phyloP scores from a whole-genome alignment of 1,284 basidiomycete genomes.

The Cerrena zonata region DNA sequence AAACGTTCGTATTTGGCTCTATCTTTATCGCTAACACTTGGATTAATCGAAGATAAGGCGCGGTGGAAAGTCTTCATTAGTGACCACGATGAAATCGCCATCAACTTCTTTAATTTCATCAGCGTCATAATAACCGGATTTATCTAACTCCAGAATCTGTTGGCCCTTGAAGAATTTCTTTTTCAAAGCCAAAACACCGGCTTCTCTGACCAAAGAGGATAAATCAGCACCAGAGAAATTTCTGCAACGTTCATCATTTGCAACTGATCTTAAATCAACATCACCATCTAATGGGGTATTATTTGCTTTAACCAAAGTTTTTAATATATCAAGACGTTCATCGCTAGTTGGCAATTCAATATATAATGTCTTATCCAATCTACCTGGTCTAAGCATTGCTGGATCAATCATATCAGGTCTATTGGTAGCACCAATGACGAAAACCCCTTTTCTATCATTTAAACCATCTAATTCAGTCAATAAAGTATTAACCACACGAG shows the following conservation, averaged over 20 bases:
- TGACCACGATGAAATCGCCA: too few relatives aligned
- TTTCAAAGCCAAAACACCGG: slow-evolving; percentile 81
- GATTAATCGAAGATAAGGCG: too few relatives aligned
- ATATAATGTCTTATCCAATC: slow-evolving; percentile 93
- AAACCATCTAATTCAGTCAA: slow-evolving; percentile 95
- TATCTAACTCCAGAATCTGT: too few relatives aligned
- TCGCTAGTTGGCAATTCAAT: slow-evolving; percentile 79
- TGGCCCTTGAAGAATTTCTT: too few relatives aligned
- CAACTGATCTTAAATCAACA: not conserved
- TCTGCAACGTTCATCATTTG: slow-evolving; percentile 53
- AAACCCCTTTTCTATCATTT: slow-evolving; percentile 84
- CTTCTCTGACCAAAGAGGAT: slow-evolving; percentile 82
- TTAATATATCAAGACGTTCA: slow-evolving; percentile 84
- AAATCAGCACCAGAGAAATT: slow-evolving; percentile 90
- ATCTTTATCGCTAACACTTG: too few relatives aligned
- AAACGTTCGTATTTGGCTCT: too few relatives aligned
- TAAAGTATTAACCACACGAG: slow-evolving; percentile 95
- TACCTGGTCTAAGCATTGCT: slow-evolving; percentile 94
- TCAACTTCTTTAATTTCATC: too few relatives aligned
- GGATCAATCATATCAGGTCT: slow-evolving; percentile 99
- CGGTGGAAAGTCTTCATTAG: too few relatives aligned
- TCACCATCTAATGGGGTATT: slow-evolving; percentile 62
- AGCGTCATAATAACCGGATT: too few relatives aligned
- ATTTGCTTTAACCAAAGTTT: slow-evolving; percentile 70
- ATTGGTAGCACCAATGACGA: slow-evolving; percentile 95